Evolutionary conservation across 2,329 filamentous ascomycete species (phyloP), one percentile per base, ranked within the genome.

Genomic region (Sporothrix mexicana): DNA sequence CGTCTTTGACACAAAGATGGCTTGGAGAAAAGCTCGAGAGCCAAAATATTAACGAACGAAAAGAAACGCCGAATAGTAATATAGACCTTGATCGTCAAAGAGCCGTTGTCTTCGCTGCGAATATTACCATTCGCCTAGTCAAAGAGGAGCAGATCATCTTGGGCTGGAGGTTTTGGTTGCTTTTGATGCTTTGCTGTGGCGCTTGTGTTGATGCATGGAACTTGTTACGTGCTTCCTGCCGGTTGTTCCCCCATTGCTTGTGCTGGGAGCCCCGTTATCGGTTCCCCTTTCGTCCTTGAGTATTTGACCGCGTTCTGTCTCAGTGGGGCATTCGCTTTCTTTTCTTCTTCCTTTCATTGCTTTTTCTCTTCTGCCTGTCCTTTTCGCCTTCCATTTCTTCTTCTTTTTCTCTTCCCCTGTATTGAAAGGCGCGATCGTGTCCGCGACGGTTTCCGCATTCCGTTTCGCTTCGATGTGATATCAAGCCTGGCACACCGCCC

Each of bases 121-220:
- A 25, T 66, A 41, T 12, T 47, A 20, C 41, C 41, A 66, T 17
- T 25, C 61, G 10, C 61, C n/a, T 47, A 47, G 2, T 64, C n/a
- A n/a, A n/a, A n/a, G n/a, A n/a, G n/a, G n/a, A n/a, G 30, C 7
- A 36, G 30, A 36, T 4, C 7, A 36, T 7, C 30, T 7, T 6
- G 59, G 59, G 10, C 20, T 12, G 12, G 51, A 23, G 67, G 62
- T 23, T 17, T 23, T 47, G 17, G 62, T 25, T 67, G 64, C 23
- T 47, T 30, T 49, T 36, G 49, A 45, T 53, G 23, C 64, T 51
- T 23, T n/a, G 49, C 49, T 41, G 30, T 68, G 66, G 47, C 47
- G 49, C 66, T 41, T 69, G 47, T 57, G 55, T 59, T 70, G 36
- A 36, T 20, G 68, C 53, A 70, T 59, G 51, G 68, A 70, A 49